Conservation (phyloP, 345 rosid genomes). For the Acer campestre region DNA sequence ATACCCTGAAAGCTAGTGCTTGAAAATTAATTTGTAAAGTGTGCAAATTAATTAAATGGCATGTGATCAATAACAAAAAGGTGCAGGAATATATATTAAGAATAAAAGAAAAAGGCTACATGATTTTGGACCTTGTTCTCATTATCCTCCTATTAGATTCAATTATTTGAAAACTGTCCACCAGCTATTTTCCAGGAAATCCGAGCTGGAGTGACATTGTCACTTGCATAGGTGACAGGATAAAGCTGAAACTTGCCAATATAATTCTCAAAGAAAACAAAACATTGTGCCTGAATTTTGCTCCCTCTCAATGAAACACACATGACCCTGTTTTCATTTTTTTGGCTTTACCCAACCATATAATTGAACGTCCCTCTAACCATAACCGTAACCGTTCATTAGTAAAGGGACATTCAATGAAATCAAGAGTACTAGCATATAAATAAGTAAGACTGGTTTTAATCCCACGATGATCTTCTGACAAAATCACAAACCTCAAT, state of each 20-base stretch:
- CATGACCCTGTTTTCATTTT: not conserved
- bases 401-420: not conserved
- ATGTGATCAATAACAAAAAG: too few species aligned
- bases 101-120: not conserved
- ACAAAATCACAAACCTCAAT: too few species aligned
- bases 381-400: too few species aligned
- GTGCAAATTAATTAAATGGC: too few species aligned
- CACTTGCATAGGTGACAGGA: constrained; percentile 1
- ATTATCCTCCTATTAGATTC: not conserved
- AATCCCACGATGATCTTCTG: too few species aligned
- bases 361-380: not conserved
- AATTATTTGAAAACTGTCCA: not conserved
- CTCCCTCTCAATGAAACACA: not conserved
- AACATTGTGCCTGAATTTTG: not conserved
- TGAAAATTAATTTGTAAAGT: too few species aligned
- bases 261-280: not conserved
- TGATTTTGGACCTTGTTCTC: too few species aligned
- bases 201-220: not conserved
- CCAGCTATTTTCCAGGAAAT: not conserved
- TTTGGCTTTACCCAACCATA: not conserved
- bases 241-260: not conserved
- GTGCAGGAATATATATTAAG: too few species aligned
- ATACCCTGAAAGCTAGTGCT: too few species aligned
- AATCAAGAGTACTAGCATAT: not conserved
- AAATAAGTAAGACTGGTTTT: not conserved